Evolutionary conservation across 2,329 filamentous ascomycete species (phyloP), one percentile per base, ranked within the genome.

Genomic region (Albophoma yamanashiensis): DNA sequence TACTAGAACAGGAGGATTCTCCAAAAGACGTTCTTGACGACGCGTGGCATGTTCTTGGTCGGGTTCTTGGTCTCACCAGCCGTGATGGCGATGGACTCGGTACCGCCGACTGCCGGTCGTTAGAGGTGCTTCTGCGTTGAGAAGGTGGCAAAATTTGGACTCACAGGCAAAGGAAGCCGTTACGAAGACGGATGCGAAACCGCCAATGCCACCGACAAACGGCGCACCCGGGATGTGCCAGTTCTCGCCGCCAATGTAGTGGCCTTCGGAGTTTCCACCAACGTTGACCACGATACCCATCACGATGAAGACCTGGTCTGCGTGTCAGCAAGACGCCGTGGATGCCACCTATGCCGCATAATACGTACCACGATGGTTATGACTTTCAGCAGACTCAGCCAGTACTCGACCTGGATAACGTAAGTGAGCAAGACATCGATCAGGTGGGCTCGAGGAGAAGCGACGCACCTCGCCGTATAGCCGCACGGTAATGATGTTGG

Each of bases 1-100:
- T 65, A 73, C 71, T 75, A 75, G 70, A 84, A 84, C 11, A 83
- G 74, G 4, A 84, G 62, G 58, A 85, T 84, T 6, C 84, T 79
- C 82, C 82, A 87, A 66, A 87, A 86, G 45, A 86, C 83, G 59
- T 87, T 87, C 64, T 83, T 83, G 55, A 88, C 82, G 3, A 87
- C 85, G 3, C 79, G 78, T 1, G 86, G 86, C 40, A 88, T 73
- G 60, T 79, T 86, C 63, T 78, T 79, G 22, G 81, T 77, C 0
- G 86, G 85, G 64, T 87, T 78, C 64, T 81, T 83, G 2, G 85
- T 87, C 69, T 88, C 85, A 52, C 85, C 85, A 1, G 85, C 85
- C 0, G 85, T 87, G 60, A 88, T 84, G 57, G 83, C 84, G 56
- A 88, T 86, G 40, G 80, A 83, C 69, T 87, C 85, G 2, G 83